Evolutionary conservation across 768 basidiomycete species (phyloP), one percentile per base, ranked within the genome.

Genomic region (Pulveroboletus sp.): DNA sequence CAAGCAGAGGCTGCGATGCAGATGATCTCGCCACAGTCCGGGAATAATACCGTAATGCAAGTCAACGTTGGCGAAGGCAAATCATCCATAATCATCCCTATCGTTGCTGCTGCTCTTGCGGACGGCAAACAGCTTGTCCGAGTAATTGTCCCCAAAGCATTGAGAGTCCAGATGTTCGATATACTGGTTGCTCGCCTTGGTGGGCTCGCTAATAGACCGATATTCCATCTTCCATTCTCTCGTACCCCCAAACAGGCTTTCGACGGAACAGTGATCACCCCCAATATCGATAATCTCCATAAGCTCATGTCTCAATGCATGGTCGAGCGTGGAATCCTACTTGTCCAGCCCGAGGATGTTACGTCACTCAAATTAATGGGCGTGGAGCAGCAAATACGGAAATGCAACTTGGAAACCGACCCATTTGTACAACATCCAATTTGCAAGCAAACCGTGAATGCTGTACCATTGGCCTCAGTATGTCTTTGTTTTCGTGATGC

Each of bases 261-360:
- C n/a, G n/a, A n/a, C n/a, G n/a, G n/a, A n/a, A n/a, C 5, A 37
- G 36, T 12, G 6, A 20, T n/a, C 0, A 16, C n/a, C n/a, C n/a
- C n/a, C n/a, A n/a, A n/a, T 41, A 47, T 67, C 6, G 19, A 46
- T 2, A 39, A 36, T 9, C 60, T 77, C n/a, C 51, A 52, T 10
- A 17, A 37, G 17, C 45, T 40, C 58, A 1, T 80, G 45, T 52
- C 65, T 25, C 60, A 60, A 21, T 80, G 40, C n/a, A 61, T 58
- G 45, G 43, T 43, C 0, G 57, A 57, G 33, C 14, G 36, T n/a
- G 40, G 40, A 4, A 29, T 40, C 14, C 16, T 40, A 7, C 40
- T 40, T 25, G 25, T 40, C 25, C 24, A 19, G n/a, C 40, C 40
- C 12, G 40, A 40, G 17, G 7, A 40, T 17, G 10, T 40, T 0